Conservation (phyloP, 177 flowering plant species). For the Vitis hybrid region DNA sequence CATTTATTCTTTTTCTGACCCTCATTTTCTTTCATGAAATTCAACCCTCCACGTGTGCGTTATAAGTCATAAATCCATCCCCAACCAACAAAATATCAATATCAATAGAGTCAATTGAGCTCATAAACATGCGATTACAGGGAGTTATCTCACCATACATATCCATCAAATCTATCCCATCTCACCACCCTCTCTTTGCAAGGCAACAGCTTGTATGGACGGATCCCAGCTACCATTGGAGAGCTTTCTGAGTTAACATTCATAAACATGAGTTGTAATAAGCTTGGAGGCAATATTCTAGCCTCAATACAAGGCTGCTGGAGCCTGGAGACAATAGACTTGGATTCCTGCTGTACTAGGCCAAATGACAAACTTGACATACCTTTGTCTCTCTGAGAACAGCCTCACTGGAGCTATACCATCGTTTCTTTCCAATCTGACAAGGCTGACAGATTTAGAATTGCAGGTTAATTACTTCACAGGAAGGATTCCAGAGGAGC, state of each 20-base stretch:
- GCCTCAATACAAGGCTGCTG: too few species aligned
- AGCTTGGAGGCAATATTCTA: neutral
- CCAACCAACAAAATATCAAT: too few species aligned
- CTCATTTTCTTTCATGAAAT: too few species aligned
- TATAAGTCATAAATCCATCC: too few species aligned
- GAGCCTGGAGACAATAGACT: neutral
- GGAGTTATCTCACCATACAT: neutral
- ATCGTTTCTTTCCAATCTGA: conserved; percentile 9
- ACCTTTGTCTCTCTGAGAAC: conserved; percentile 1
- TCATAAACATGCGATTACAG: neutral
- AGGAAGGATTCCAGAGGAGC: conserved; percentile 1
- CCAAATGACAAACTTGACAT: conserved; percentile 2
- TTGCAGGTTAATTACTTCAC: conserved; percentile 3
- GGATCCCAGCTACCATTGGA: neutral
- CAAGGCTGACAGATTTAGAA: neutral
- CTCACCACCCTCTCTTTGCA: conserved; percentile 7
- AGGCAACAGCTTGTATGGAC: conserved; percentile 6
- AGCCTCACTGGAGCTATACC: conserved; percentile 5
- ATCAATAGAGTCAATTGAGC: neutral
- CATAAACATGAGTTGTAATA: neutral
- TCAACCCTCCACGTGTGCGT: too few species aligned
- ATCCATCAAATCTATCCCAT: conserved; percentile 1
- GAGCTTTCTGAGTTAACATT: conserved; percentile 3
- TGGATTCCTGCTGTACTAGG: conserved; percentile 2
- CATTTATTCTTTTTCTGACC: too few species aligned